phyloP scores from a whole-genome alignment of 2,329 filamentous ascomycete genomes.

The Nothomitra cinnamomea region DNA sequence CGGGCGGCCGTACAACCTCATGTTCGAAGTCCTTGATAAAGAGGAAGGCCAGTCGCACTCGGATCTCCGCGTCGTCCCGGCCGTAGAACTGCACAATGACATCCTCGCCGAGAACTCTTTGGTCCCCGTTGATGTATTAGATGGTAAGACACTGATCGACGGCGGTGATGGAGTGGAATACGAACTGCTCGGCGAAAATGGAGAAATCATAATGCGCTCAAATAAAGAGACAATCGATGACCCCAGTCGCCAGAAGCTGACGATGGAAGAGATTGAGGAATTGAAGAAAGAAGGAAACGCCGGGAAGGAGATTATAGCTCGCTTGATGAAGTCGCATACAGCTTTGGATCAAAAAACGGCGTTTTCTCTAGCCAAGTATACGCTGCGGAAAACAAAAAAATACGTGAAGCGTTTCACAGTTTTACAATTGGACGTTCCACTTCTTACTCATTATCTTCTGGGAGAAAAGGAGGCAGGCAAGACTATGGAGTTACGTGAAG shows the following conservation, averaged over 20 bases:
- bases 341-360: slow-evolving; percentile 85
- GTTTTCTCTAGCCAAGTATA: slow-evolving; percentile 92
- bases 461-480: slow-evolving; percentile 63
- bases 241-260: slow-evolving; percentile 54
- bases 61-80: slow-evolving; percentile 59
- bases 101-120: slow-evolving; percentile 39
- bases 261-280: slow-evolving; percentile 52
- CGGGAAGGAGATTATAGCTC: slow-evolving; percentile 82
- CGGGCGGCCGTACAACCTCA: slow-evolving; percentile 79
- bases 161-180: slow-evolving; percentile 18
- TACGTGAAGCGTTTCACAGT: slow-evolving; percentile 79
- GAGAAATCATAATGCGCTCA: slow-evolving; percentile 36
- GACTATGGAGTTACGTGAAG: slow-evolving; percentile 74
- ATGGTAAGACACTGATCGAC: slow-evolving; percentile 17
- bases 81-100: slow-evolving; percentile 70
- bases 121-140: slow-evolving; percentile 27
- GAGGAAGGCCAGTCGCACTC: slow-evolving; percentile 45
- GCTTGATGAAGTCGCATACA: slow-evolving; percentile 75
- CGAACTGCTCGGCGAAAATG: slow-evolving; percentile 30
- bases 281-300: slow-evolving; percentile 56
- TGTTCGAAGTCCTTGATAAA: slow-evolving; percentile 73
- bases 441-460: slow-evolving; percentile 60
- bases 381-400: slow-evolving; percentile 82
- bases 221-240: slow-evolving; percentile 48
- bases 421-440: slow-evolving; percentile 63